These are phyloP conservation scores for Gynochthodes officinalis DNA, from an alignment of 257 asterid genomes.

Conservation along the genomic window DNA sequence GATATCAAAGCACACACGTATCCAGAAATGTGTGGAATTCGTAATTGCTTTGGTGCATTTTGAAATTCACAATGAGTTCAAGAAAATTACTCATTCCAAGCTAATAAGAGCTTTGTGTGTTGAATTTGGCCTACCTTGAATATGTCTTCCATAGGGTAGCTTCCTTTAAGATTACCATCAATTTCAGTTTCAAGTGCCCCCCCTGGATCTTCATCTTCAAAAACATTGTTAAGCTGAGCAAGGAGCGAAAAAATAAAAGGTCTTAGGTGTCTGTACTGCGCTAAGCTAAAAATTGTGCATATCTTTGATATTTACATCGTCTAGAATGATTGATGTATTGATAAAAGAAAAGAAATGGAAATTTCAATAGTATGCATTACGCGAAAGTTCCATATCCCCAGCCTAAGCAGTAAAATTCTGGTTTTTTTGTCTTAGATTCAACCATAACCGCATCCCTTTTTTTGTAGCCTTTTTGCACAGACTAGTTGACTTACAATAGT, in stretches of 20 bases:
- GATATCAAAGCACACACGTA: not conserved
- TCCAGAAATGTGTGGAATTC: too few relatives aligned
- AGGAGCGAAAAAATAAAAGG: not conserved
- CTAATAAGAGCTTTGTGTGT: not conserved
- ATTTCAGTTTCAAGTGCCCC: conserved; percentile 43
- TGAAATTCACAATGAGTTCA: not conserved
- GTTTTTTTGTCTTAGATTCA: not conserved
- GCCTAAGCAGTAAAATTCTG: not conserved
- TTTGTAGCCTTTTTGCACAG: not conserved
- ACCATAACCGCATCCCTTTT: not conserved
- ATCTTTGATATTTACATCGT: not conserved
- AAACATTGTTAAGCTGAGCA: conserved; percentile 49
- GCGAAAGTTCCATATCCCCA: too few relatives aligned
- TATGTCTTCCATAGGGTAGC: conserved; percentile 59
- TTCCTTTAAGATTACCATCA: conserved; percentile 56
- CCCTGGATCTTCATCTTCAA: conserved; percentile 54
- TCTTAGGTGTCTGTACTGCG: too few relatives aligned
- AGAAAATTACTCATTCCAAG: not conserved
- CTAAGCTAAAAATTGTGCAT: not conserved
- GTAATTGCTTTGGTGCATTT: too few relatives aligned
- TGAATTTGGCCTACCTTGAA: conserved; percentile 45
- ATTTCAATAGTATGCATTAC: too few relatives aligned
- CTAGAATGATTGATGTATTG: not conserved
- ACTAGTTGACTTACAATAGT: conserved; percentile 53
- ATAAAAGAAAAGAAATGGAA: not conserved